Evolutionary conservation across 306 rosid species (phyloP), one percentile per base, ranked within the genome.

Genomic region (Fragaria iinumae): DNA sequence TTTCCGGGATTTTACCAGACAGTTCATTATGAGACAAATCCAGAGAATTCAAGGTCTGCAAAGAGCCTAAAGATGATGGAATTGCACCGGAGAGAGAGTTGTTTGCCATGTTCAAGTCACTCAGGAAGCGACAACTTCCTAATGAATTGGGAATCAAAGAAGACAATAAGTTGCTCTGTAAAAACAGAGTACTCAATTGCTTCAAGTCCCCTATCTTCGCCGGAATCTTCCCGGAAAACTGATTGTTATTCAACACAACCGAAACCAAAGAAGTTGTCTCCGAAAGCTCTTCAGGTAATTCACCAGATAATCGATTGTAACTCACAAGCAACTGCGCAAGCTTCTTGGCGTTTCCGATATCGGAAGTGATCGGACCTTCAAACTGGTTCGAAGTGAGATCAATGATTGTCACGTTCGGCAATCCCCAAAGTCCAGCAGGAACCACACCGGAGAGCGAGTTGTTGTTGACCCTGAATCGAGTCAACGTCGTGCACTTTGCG

Each of bases 401-500:
- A 47, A 96, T 86, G 23, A 92, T 81, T 12, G 75, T 67, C 16
- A 59, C 72, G 2, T 80, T 83, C 1, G 98, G 98, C 10, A 96
- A 49, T 6, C 98, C 98, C 99, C 98, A 96, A 5, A 96, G 80
- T 13, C 87, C 82, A 0, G 90, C 45, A 0, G 99, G 98, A 20
- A 96, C 76, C 0, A 71, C 44, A 10, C 99, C 99, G 4, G 91
- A 76, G 69, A 96, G 98, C 2, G 87, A 92, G 85, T 95, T 95
- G 11, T 81, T 12, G 71, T 82, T 87, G 6, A 95, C 97, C 68
- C 99, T 86, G 65, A 95, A 85, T 4, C 99, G 79, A 2, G 1
- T n/a, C 43, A 95, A 18, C 6, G 84, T 83, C 17, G 12, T 47
- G 80, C 99, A 95, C 43, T 80, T 68, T 0, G 80, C 90, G 27